Base-by-base conservation (phyloP, 2,329 filamentous ascomycete species). In the Tolypocladium sp. region DNA sequence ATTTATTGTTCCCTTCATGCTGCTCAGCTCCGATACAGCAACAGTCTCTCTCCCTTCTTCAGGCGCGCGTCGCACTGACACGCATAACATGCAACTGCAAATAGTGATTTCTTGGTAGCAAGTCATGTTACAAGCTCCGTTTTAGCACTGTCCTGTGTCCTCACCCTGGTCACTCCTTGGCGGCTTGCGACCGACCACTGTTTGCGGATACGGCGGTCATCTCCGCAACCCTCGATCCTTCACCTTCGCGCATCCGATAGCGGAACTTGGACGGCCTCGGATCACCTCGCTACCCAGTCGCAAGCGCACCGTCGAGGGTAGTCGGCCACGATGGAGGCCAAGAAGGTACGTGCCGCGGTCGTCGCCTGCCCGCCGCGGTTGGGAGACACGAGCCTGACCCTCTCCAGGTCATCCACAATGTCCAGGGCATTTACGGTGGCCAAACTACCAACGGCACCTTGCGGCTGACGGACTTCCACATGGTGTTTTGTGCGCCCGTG, bases 391-490 rank as follows among this genome's bases (percentile, higher is more conserved):
- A 55, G 44, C 56, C 59, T 60, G 53, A 59, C 30, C 15, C 55
- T 46, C 56, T 55, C 38, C 57, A 81, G 79, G 72, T 79, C 59
- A 69, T 79, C 66, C 82, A 89, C 62, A 74, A 82, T 70, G 84
- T 87, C 59, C 80, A 84, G 63, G 81, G 83, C 67, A 79, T 86
- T 63, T 79, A 83, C 63, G 79, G 79, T 58, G 85, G 85, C 67
- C 78, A 82, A 64, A 78, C 79, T 57, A 81, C 81, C 38, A 74
- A 74, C 30, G 84, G 83, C 62, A 83, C 79, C 61, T 74, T 88
- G 57, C 81, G 84, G 67, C 76, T 88, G 59, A 85, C 83, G 62
- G 79, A 85, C 68, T 85, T 84, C 71, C 86, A 89, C 71, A 77
- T 83, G 62, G 75, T 83, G 58, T 83, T 83, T 67, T 78, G 73